Base-by-base conservation (phyloP, 2,329 filamentous ascomycete species). In the Penicillium vulpinum region DNA sequence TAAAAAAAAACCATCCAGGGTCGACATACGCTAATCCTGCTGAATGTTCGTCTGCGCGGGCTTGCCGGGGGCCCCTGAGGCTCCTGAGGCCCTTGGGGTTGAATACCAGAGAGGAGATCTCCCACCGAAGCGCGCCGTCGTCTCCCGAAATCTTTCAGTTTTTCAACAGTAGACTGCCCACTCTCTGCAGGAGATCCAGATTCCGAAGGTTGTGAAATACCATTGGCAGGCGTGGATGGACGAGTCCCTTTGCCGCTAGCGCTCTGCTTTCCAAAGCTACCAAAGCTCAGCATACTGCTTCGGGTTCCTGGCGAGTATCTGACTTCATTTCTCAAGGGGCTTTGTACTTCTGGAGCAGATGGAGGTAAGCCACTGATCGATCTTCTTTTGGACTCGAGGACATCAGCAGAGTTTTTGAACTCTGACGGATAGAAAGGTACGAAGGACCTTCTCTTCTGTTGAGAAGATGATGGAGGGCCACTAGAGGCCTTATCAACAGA, bases 51-150 rank as follows among this genome's bases (percentile, higher is more conserved):
- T 35, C 63, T 65, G 15, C 59, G 57, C 28, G 63, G 56, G 3
- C 56, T 41, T 26, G 45, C 54, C 11, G 22, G 33, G 7, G 47
- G 11, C 11, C 45, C 54, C 33, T 61, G 62, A 29, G 58, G 49
- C 1, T 36, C 59, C 33, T 61, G 62, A 29, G 58, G 49, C 1
- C 36, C 59, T 29, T 63, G 63, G n/a, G 58, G 41, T 28, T 64
- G 62, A 44, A 65, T 45, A 10, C 56, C 59, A 24, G 66, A 45
- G 18, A 63, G 44, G 10, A 65, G 51, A 57, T 65, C 63, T 26
- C 64, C 60, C 18, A 67, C 60, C 2, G 70, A 73, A 15, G 62
- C 52, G 18, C 69, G 65, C 18, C 67, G 69, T 28, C 67, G 65
- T 38, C 59, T 66, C n/a, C 65, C 60, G 24, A 70, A 66, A 33